Evolutionary conservation across 2,329 filamentous ascomycete genomes (phyloP).

Genomic region (Graphium sp.): DNA sequence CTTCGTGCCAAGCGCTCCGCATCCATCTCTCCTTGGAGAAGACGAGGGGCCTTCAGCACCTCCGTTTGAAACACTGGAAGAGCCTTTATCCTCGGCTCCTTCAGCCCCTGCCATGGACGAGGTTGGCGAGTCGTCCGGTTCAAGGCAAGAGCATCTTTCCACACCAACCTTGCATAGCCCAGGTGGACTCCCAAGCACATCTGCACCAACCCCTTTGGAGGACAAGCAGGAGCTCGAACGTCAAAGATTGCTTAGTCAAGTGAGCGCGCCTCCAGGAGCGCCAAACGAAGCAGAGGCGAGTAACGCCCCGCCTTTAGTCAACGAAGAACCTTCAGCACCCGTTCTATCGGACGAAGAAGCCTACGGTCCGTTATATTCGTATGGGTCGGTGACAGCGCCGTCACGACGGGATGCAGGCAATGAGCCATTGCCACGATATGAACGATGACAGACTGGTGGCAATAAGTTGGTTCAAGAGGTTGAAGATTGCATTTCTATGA

Average conservation of each 20-base stretch:
- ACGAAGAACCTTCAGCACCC: conserved; percentile 37
- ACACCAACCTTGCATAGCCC: background rate
- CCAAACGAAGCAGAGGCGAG: conserved; percentile 29
- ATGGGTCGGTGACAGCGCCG: background rate
- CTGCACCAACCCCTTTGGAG: conserved; percentile 6
- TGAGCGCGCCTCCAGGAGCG: conserved; percentile 44
- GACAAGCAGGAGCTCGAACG: conserved; percentile 71
- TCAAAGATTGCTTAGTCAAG: conserved; percentile 42
- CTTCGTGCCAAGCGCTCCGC: no score
- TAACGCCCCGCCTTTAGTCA: conserved; percentile 5
- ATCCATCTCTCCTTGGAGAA: no score
- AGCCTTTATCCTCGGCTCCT: conserved; percentile 10
- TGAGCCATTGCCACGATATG: conserved; percentile 4
- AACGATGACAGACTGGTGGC: no score
- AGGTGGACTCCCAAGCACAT: background rate
- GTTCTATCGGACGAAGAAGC: conserved; percentile 38
- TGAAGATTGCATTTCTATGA: no score
- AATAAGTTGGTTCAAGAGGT: no score
- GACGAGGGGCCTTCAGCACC: conserved; percentile 3
- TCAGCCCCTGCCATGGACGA: conserved; percentile 30
- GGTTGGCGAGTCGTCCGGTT: conserved; percentile 11
- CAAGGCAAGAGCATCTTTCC: conserved; percentile 12
- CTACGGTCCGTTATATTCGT: conserved; percentile 11
- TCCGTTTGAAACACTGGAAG: conserved; percentile 1
- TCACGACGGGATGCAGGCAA: no score